phyloP scores from a whole-genome alignment of 2,329 filamentous ascomycete genomes.

The Seiridium cupressi region DNA sequence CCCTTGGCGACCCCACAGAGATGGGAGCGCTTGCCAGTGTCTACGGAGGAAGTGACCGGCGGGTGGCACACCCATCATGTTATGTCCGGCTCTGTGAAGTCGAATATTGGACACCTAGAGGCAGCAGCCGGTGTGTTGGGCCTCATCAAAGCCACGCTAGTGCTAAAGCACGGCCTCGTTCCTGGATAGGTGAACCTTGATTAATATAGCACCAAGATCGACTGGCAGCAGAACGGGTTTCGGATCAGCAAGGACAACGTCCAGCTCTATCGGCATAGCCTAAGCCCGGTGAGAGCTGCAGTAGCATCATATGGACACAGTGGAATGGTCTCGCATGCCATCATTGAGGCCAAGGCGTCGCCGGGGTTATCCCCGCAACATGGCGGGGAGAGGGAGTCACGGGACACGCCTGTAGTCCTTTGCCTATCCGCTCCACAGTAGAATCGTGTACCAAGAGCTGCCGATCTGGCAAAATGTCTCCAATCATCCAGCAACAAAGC shows the following conservation, averaged over 20 bases:
- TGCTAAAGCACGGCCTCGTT: constrained; percentile 18
- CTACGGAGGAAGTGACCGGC: constrained; percentile 6
- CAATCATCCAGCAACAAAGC: too few species aligned
- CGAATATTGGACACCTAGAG: constrained; percentile 29
- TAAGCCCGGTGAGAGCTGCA: constrained; percentile 19
- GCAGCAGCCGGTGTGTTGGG: constrained; percentile 24
- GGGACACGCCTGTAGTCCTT: not conserved
- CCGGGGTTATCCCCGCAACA: not conserved
- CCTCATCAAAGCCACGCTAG: constrained; percentile 24
- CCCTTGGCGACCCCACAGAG: constrained; percentile 32
- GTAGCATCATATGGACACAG: constrained; percentile 32
- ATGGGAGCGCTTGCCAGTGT: constrained; percentile 23
- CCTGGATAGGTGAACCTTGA: constrained; percentile 32
- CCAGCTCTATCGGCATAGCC: constrained; percentile 17
- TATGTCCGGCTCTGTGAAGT: constrained; percentile 26
- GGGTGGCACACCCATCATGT: constrained; percentile 6
- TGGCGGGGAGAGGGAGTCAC: too few species aligned
- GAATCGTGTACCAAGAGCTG: too few species aligned
- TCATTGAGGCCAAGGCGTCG: constrained; percentile 25
- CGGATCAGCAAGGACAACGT: not conserved
- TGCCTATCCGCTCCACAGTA: not conserved
- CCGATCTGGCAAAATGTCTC: too few species aligned
- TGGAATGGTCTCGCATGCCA: constrained; percentile 30
- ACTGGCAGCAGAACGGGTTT: constrained; percentile 19
- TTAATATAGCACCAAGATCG: constrained; percentile 28